Base-by-base conservation (phyloP, 169 alveolate species). In the Eimeria acervulina region DNA sequence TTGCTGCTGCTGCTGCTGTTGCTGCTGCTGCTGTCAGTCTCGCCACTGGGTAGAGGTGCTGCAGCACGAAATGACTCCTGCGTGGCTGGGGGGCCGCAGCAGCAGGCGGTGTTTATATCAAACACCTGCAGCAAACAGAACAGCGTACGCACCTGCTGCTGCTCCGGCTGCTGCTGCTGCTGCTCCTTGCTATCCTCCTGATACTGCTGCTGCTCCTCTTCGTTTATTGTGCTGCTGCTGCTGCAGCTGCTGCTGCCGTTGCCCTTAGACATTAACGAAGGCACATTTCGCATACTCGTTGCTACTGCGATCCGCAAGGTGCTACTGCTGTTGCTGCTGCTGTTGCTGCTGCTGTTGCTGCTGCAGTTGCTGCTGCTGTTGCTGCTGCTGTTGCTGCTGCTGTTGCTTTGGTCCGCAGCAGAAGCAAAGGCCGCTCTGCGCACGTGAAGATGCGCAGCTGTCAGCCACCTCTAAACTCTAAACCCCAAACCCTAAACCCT, bases 31-130 rank as follows among this genome's bases (percentile, higher is more conserved):
- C 87, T 74, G 87, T 40, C 36, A 40, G 38, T 38, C 66, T 63
- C 42, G 88, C 52, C 44, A 31, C 31, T 7, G 72, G 28, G 38
- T 51, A 12, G 72, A 6, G 70, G 40, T 23, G 44, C 47, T 1
- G 70, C 66, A 51, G 80, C 93, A 78, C 61, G 93, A 80, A 93
- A 31, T 78, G 40, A 93, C 96, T 55, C 36, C 78, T 93, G 31
- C 47, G 90, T 21, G 90, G 72, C 47, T 15, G 80, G 21, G 26
- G 80, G 40, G 6, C 40, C 80, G 80, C 40, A 23, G 80, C 80
- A 23, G 80, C 33, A 23, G 23, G 40, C 80, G 80, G 40, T n/a
- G 40, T 26, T 26, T 6, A 68, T 68, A n/a, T 68, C 80, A n/a
- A 26, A 28, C 15, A 68, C 40, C 80, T 68, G 80, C 40, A 68